These are phyloP conservation scores for Sarocladium strictum DNA, from an alignment of 2,329 filamentous ascomycete genomes.

Conservation along the genomic window DNA sequence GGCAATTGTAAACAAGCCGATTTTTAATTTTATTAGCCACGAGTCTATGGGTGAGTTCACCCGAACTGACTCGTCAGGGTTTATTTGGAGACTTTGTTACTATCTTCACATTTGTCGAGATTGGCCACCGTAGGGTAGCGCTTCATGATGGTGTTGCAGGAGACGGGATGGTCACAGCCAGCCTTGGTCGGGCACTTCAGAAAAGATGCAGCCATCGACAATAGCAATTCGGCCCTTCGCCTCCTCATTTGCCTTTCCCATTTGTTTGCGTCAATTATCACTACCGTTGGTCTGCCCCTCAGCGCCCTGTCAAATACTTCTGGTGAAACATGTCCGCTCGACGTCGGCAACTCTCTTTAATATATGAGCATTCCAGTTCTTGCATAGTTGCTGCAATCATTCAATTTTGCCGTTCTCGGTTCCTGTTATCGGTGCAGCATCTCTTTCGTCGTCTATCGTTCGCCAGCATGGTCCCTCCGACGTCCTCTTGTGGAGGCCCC, in stretches of 20 bases:
- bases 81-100: no score
- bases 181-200: no score
- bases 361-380: no score
- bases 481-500: no score
- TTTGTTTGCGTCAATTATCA: conserved; percentile 5
- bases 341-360: neutral
- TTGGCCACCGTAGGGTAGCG: neutral
- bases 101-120: neutral
- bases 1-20: neutral
- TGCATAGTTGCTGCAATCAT: no score
- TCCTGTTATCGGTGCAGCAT: no score
- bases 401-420: no score
- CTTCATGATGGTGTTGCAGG: no score
- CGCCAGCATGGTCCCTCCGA: no score
- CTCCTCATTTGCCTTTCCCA: neutral
- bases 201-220: neutral
- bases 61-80: neutral
- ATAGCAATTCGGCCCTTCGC: neutral
- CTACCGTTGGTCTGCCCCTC: neutral
- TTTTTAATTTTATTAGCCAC: neutral
- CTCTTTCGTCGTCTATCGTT: no score
- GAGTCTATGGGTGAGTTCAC: neutral
- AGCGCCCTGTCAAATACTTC: neutral
- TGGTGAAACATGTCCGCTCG: neutral
- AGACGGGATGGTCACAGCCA: no score